A percentile compares a stretch with the other conserved stretches of the same genome.
These are phyloP conservation scores for Limtongozyma cylindracea DNA, from an alignment of 805 yeast species.

Conservation along the genomic window DNA sequence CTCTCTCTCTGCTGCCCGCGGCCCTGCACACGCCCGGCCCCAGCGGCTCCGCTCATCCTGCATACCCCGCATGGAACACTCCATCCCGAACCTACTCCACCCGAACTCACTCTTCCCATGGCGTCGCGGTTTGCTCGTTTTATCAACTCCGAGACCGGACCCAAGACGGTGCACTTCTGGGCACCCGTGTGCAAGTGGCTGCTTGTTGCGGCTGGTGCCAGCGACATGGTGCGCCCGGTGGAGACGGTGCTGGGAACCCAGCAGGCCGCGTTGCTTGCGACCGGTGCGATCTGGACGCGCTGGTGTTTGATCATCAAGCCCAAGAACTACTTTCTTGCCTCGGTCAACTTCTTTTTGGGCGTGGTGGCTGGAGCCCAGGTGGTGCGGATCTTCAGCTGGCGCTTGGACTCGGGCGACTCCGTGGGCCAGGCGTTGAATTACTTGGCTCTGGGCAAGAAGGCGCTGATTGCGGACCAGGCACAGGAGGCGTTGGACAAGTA, in stretches of 20 bases:
- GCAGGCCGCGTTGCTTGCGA: slow-evolving; percentile 64
- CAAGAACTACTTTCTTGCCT: slow-evolving; percentile 64
- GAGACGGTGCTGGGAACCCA: slow-evolving; percentile 81
- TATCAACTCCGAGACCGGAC: slow-evolving; percentile 78
- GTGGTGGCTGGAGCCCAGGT: slow-evolving; percentile 76
- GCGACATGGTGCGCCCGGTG: slow-evolving; percentile 74
- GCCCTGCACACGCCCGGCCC: too few relatives aligned
- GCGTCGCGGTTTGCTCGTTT: slow-evolving; percentile 42
- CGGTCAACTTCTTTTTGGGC: slow-evolving; percentile 85
- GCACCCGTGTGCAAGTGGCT: slow-evolving; percentile 52
- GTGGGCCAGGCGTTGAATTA: slow-evolving; percentile 18
- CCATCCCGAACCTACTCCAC: too few relatives aligned
- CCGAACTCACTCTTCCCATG: too few relatives aligned
- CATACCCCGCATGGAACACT: too few relatives aligned
- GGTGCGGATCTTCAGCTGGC: slow-evolving; percentile 40
- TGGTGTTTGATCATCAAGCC: slow-evolving; percentile 93
- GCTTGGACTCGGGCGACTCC: slow-evolving; percentile 38
- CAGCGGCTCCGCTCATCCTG: too few relatives aligned
- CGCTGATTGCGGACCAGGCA: too few relatives aligned
- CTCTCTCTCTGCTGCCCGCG: too few relatives aligned
- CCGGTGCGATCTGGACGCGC: slow-evolving; percentile 94
- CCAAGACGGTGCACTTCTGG: slow-evolving; percentile 96
- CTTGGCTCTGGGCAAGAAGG: slow-evolving; percentile 1
- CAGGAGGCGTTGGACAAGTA: too few relatives aligned
- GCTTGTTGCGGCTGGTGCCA: slow-evolving; percentile 75